Percentiles rank a stretch among this genome's conserved stretches.
Evolutionary conservation across 2,329 filamentous ascomycete genomes (phyloP).

Genomic region (Cytospora paraplurivora): DNA sequence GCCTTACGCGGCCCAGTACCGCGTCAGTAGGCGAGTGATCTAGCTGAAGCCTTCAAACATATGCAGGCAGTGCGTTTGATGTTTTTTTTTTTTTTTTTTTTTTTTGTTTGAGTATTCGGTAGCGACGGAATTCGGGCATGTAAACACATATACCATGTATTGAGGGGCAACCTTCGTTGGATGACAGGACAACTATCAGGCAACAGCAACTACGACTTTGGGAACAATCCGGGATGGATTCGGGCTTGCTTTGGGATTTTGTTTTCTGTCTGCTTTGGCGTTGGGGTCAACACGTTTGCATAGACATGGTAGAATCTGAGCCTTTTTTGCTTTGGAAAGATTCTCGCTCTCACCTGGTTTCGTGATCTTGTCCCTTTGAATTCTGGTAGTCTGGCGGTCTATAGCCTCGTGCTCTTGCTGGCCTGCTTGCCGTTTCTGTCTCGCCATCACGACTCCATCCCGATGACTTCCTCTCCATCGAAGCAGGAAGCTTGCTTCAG

Average conservation of each 20-base stretch:
- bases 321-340: neutral
- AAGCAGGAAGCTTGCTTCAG: neutral
- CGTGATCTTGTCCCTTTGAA: neutral
- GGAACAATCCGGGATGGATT: neutral
- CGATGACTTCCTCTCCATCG: neutral
- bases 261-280: neutral
- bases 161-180: slow-evolving; percentile 27
- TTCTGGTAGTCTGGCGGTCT: neutral
- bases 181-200: slow-evolving; percentile 21
- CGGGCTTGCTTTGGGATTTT: neutral
- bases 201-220: slow-evolving; percentile 9
- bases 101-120: neutral
- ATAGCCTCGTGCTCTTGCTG: neutral
- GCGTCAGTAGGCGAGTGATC: slow-evolving; percentile 1
- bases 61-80: neutral
- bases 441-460: neutral
- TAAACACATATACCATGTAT: slow-evolving; percentile 23
- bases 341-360: neutral
- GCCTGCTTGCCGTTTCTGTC: neutral
- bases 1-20: neutral
- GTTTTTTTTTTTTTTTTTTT: neutral
- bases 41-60: neutral
- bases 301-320: neutral
- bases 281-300: neutral
- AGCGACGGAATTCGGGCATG: slow-evolving; percentile 16